Base-by-base conservation (phyloP, 2,329 filamentous ascomycete species). In the Ascocoryne sarcoides region DNA sequence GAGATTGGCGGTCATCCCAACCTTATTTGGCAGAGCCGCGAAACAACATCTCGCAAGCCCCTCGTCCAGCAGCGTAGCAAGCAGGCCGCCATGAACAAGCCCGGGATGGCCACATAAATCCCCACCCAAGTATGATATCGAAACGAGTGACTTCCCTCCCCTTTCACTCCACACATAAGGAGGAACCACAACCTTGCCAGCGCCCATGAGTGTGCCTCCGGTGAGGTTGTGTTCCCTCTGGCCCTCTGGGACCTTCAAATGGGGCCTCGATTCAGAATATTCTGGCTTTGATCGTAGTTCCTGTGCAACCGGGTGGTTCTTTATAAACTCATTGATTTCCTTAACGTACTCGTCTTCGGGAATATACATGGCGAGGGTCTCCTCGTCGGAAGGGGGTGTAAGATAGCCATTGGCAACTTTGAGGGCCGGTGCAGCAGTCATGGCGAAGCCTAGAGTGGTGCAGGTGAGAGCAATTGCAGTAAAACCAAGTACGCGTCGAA, bases 61-160 rank as follows among this genome's bases (percentile, higher is more conserved):
- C 62, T 96, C 90, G 58, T 96, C 90, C 39, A 96, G 68, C 60
- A 96, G 73, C 10, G 90, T 95, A n/a, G 90, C 90, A 42, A 96
- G 68, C 49, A 95, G 67, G 0, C 90, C 90, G 37, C 90, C 90
- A 60, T 96, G 92, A 5, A 95, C 75, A 47, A 96, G 86, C 2
- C 84, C 87, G 4, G 86, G 84, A 61, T 96, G 89, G 2, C 90
- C 90, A 59, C 87, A 95, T 30, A 96, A 67, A 53, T 85, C 79
- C 2, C 71, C 65, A 2, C 90, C 90, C 0, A 95, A 71, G 58
- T 89, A 89, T 39, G 80, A 73, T 31, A 96, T 73, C 10, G 79
- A 76, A 4, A 89, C 76, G 40, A 85, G 66, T 36, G 71, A 74
- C 65, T 78, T 80, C 39, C 85, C 83, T 19, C 71, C 75, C 16